Base-by-base conservation (phyloP, 495 filamentous ascomycete genomes). In the Geopyxis carbonaria region DNA sequence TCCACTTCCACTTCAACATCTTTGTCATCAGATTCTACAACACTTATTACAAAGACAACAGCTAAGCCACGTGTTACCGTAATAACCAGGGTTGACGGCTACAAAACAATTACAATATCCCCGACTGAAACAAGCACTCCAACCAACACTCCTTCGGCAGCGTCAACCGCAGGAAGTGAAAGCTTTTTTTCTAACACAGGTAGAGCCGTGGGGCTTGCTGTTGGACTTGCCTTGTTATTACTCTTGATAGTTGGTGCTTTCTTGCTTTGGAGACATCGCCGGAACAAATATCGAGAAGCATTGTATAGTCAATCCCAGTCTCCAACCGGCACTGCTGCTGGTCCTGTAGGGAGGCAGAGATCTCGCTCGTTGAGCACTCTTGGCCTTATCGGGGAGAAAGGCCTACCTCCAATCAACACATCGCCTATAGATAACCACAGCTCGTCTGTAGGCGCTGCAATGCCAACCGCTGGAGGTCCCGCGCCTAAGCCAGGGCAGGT, bases 191-290 rank as follows among this genome's bases (percentile, higher is more conserved):
- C 46, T 10, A 44, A 48, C 14, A 39, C 52, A 31, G 59, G 57
- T 2, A 44, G 51, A 10, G 42, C 48, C 40, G 57, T 56, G 7
- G 60, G 60, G 25, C 45, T 53, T 32, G 48, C 59, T 32, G 48
- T 61, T 5, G 60, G 58, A 15, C 43, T 63, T 22, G 53, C 57
- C 8, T 14, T 58, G 31, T 33, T 45, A 8, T 21, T 58, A 13
- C 36, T 53, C 35, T 29, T 40, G 10, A 19, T 56, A 8, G 30
- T 62, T 25, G 58, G 47, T 13, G 52, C 31, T 2, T 22, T 55
- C 32, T 28, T 56, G 30, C 47, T 55, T 24, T 51, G 42, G 18
- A 40, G 35, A 14, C 50, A 37, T 27, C 46, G 47, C 10, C 38
- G 44, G 24, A 51, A 46, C 15, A 8, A 22, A 19, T 22, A 16